Conservation (phyloP, 1,284 basidiomycete species). For the Rugosomyces carneus region DNA sequence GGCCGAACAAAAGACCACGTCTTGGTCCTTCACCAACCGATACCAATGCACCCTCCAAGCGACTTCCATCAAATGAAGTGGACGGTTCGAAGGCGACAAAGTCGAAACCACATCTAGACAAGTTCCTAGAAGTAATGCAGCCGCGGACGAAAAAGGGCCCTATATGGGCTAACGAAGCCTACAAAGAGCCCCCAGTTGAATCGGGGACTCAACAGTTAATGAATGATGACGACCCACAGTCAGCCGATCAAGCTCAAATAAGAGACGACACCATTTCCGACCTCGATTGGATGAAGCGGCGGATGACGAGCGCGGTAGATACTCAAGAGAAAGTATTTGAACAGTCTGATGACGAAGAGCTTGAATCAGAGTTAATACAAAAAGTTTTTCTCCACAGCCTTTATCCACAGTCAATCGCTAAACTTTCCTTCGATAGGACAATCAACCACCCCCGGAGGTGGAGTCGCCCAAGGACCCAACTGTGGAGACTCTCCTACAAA, state of each 20-base stretch:
- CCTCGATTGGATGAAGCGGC: conserved; percentile 70
- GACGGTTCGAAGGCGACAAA: conserved; percentile 11
- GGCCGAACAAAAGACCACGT: conserved; percentile 66
- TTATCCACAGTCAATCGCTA: background rate
- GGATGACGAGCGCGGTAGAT: conserved; percentile 50
- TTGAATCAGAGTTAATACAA: too few relatives aligned
- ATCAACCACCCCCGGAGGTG: conserved; percentile 9
- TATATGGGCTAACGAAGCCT: conserved; percentile 58
- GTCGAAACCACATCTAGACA: conserved; percentile 40
- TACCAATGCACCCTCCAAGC: conserved; percentile 7
- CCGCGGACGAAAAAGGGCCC: conserved; percentile 52
- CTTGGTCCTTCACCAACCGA: conserved; percentile 36
- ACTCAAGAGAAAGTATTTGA: conserved; percentile 46
- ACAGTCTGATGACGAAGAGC: conserved; percentile 56
- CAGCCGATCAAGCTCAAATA: conserved; percentile 15
- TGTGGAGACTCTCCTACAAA: conserved; percentile 67
- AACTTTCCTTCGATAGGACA: conserved; percentile 1
- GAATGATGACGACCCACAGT: conserved; percentile 8
- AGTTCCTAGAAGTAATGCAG: conserved; percentile 63
- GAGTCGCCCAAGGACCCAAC: conserved; percentile 36
- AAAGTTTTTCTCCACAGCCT: too few relatives aligned
- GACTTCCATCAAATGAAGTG: conserved; percentile 13
- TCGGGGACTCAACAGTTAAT: conserved; percentile 4
- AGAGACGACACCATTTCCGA: conserved; percentile 44
- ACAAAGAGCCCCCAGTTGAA: conserved; percentile 16